phyloP scores from a whole-genome alignment of 2,329 filamentous ascomycete genomes.

The Neofusicoccum sp. region DNA sequence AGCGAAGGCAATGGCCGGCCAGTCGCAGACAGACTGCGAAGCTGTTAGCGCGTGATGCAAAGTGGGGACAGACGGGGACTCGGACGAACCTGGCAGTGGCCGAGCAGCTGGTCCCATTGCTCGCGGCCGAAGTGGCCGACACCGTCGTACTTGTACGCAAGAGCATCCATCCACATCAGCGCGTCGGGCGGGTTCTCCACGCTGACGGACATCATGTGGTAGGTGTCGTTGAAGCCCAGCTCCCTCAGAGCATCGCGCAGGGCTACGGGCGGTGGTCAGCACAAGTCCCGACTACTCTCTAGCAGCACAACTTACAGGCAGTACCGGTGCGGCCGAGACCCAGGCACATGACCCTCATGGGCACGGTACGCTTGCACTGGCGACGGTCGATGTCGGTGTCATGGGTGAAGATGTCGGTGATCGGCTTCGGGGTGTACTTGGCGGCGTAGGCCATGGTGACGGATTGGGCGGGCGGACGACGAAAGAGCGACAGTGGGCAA shows the following conservation, averaged over 20 bases:
- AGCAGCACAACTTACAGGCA: slow-evolving; percentile 57
- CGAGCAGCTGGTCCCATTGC: slow-evolving; percentile 53
- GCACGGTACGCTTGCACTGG: slow-evolving; percentile 66
- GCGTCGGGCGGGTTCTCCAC: slow-evolving; percentile 70
- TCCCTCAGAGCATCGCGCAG: slow-evolving; percentile 51
- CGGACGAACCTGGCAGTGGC: slow-evolving; percentile 39
- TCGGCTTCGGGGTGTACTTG: slow-evolving; percentile 49
- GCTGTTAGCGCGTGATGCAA: neutral
- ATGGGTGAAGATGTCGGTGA: slow-evolving; percentile 64
- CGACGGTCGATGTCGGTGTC: slow-evolving; percentile 70
- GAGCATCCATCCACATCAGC: slow-evolving; percentile 70
- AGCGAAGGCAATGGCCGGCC: slow-evolving; percentile 34
- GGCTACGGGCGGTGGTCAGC: slow-evolving; percentile 40
- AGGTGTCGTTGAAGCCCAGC: slow-evolving; percentile 28
- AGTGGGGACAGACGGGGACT: neutral
- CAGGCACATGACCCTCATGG: slow-evolving; percentile 72
- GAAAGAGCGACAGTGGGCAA: slow-evolving; percentile 10
- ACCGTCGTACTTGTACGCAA: slow-evolving; percentile 64
- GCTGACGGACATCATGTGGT: slow-evolving; percentile 66
- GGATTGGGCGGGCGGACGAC: neutral
- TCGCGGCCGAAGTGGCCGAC: slow-evolving; percentile 49
- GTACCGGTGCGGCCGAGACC: slow-evolving; percentile 73
- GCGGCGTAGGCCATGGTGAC: slow-evolving; percentile 13
- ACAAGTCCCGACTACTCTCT: slow-evolving; percentile 30
- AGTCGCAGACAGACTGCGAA: slow-evolving; percentile 29